Base-by-base conservation (phyloP, 768 basidiomycete genomes). In the Kwoniella heveanensis region DNA sequence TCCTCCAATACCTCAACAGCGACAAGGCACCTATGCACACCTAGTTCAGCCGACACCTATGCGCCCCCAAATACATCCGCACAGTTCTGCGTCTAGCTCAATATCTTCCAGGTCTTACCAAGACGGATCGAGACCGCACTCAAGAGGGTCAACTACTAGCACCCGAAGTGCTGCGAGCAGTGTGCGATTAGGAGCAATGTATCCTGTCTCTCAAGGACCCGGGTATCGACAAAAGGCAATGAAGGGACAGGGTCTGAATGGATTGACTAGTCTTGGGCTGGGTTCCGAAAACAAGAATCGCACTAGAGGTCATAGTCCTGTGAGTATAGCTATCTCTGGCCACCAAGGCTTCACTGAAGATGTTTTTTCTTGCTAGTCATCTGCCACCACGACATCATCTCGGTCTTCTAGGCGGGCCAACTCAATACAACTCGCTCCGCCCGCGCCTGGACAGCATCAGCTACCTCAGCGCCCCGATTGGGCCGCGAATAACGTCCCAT, bases 391-490 rank as follows among this genome's bases (percentile, higher is more conserved):
- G 7, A 63, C 70, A 12, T 74, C 72, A 25, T 77, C 75, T 6
- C 32, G 67, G 25, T 74, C 72, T 27, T 77, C 75, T 3, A 58
- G 74, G 29, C 67, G 68, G 6, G 58, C 67, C 24, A 53, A 46
- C 2, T 74, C 73, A 6, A 70, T 72, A 19, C 52, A 50, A 9
- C 50, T 76, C 1, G 54, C 66, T 19, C 48, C 53, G 30, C 70
- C 69, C 17, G 21, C 60, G n/a, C 57, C 72, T 1, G 52, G 60
- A 19, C 70, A 76, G 58, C 70, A 72, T 51, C 75, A 66, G 17
- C 58, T 77, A 9, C 75, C 75, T 24, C 64, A 68, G n/a, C 54
- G 68, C 46, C 75, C 75, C 22, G 73, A 77, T 44, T 77, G 75
- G 75, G 66, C 75, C 15, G 70, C 71, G 5, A 70, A 73, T 49